Conservation (phyloP, 805 yeast species). For the Candida namnaoensis region DNA sequence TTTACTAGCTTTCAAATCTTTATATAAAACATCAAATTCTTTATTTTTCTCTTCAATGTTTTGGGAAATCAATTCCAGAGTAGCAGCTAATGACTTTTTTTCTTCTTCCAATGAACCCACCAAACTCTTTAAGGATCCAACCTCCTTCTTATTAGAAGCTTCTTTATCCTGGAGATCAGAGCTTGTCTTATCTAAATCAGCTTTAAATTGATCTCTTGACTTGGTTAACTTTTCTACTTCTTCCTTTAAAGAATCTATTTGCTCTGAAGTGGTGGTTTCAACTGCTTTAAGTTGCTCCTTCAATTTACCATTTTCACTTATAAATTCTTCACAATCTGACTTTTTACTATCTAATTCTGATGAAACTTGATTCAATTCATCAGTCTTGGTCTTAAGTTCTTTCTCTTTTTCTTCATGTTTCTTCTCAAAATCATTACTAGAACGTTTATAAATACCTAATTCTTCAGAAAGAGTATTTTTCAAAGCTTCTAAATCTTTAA, state of each 20-base stretch:
- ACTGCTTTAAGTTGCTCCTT: too few species aligned
- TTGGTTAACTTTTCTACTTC: background rate
- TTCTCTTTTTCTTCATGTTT: slow-evolving; percentile 1
- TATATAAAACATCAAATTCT: slow-evolving; percentile 11
- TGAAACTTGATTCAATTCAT: slow-evolving; percentile 4
- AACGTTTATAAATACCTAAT: background rate
- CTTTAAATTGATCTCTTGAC: slow-evolving; percentile 6
- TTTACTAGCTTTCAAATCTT: slow-evolving; percentile 5
- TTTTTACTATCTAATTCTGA: too few species aligned
- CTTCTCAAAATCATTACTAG: background rate
- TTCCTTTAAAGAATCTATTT: too few species aligned
- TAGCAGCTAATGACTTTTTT: slow-evolving; percentile 22
- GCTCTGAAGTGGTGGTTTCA: too few species aligned
- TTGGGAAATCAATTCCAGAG: slow-evolving; percentile 23
- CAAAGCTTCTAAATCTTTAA: slow-evolving; percentile 5
- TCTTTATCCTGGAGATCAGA: slow-evolving; percentile 20
- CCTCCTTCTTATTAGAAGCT: slow-evolving; percentile 16
- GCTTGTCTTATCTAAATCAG: slow-evolving; percentile 16
- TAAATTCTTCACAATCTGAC: too few species aligned
- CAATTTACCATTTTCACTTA: too few species aligned
- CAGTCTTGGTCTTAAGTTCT: slow-evolving; percentile 7
- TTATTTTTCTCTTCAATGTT: slow-evolving; percentile 19
- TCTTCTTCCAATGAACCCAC: slow-evolving; percentile 20
- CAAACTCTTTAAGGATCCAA: slow-evolving; percentile 16
- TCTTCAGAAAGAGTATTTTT: slow-evolving; percentile 2